These are phyloP conservation scores for Prototheca wickerhamii DNA, from an alignment of 163 green algal species.

Conservation along the genomic window DNA sequence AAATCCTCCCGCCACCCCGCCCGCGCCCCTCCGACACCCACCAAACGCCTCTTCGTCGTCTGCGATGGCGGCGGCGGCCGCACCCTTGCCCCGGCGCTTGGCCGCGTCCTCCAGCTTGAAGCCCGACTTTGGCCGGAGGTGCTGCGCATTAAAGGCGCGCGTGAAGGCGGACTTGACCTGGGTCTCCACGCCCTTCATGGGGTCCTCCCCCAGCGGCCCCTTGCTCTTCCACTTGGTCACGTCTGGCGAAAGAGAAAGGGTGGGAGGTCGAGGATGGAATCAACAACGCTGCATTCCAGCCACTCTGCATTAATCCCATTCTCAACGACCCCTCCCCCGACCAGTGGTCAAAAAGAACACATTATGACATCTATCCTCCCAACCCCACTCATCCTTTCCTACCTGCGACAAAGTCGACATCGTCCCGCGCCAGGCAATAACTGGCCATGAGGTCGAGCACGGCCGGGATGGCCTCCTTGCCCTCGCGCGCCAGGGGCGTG, in stretches of 20 bases:
- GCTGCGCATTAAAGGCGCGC: constrained; percentile 44
- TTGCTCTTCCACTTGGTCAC: constrained; percentile 84
- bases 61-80: background rate
- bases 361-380: background rate
- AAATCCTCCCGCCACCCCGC: no score
- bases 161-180: constrained; percentile 79
- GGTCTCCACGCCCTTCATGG: constrained; percentile 52
- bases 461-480: constrained; percentile 20
- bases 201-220: constrained; percentile 55
- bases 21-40: background rate
- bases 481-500: constrained; percentile 25
- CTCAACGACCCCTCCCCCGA: background rate
- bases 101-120: constrained; percentile 24
- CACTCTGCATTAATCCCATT: background rate
- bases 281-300: no score
- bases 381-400: background rate
- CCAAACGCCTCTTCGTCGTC: background rate
- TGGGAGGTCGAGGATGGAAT: no score
- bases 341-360: background rate
- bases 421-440: constrained; percentile 63
- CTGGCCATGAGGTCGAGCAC: constrained; percentile 32
- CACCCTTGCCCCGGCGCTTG: constrained; percentile 6
- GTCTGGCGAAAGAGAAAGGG: constrained; percentile 34
- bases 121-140: constrained; percentile 15
- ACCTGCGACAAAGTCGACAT: constrained; percentile 40